A percentile compares a stretch with the other conserved stretches of the same genome.
These are phyloP conservation scores for Penicillium simplicissimum DNA, from an alignment of 495 filamentous ascomycete species.

Conservation along the genomic window DNA sequence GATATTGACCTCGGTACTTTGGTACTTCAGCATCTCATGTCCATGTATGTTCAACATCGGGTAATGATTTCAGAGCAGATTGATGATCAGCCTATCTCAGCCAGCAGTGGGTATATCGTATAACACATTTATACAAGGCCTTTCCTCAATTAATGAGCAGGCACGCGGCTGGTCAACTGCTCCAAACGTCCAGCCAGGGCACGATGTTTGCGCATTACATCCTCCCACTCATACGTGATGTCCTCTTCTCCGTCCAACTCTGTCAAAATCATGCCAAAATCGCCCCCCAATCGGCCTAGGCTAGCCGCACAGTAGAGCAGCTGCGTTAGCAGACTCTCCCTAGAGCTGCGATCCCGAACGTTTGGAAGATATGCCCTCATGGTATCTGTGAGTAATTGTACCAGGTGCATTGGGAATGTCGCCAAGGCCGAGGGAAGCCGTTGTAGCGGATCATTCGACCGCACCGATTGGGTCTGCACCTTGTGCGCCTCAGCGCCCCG, in stretches of 20 bases:
- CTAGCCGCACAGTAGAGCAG: slow-evolving; percentile 95
- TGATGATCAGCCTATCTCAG: neutral
- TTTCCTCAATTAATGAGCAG: slow-evolving; percentile 17
- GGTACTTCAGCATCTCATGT: too few species aligned
- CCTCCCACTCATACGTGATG: slow-evolving; percentile 73
- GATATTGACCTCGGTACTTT: neutral
- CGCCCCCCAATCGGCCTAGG: slow-evolving; percentile 85
- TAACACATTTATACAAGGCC: neutral
- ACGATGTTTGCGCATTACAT: slow-evolving; percentile 86
- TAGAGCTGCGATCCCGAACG: slow-evolving; percentile 73
- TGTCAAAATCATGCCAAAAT: slow-evolving; percentile 87
- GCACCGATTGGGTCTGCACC: slow-evolving; percentile 22
- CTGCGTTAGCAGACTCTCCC: slow-evolving; percentile 88
- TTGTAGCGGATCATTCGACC: slow-evolving; percentile 58
- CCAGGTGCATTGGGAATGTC: slow-evolving; percentile 84
- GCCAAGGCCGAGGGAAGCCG: slow-evolving; percentile 74
- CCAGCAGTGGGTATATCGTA: neutral
- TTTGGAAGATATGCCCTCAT: slow-evolving; percentile 79
- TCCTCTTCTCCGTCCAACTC: slow-evolving; percentile 61
- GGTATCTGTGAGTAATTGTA: slow-evolving; percentile 76
- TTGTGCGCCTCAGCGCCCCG: slow-evolving; percentile 37
- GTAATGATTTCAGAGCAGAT: neutral
- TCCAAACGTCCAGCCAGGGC: slow-evolving; percentile 84
- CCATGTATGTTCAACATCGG: neutral
- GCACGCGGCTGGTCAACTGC: slow-evolving; percentile 58